Conservation (phyloP, 345 rosid species). For the Cardamine occulta region DNA sequence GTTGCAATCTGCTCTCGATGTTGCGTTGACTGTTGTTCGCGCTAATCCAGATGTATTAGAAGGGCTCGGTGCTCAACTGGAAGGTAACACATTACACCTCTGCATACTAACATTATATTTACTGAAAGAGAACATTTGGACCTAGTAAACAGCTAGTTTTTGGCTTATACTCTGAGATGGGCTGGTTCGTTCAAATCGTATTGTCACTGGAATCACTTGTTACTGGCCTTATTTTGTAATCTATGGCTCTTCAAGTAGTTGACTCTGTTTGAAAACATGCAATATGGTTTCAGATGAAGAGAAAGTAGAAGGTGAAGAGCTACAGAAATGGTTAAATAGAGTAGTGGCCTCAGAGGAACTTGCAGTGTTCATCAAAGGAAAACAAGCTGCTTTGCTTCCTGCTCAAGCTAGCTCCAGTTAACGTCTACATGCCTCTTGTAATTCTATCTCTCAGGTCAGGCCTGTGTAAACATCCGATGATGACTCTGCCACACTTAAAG, state of each 20-base stretch:
- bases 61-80: conserved; percentile 91
- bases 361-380: conserved; percentile 56
- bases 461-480: conserved; percentile 27
- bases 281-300: conserved; percentile 60
- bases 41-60: conserved; percentile 88
- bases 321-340: conserved; percentile 72
- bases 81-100: conserved; percentile 59
- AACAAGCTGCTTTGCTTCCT: conserved; percentile 59
- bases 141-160: not conserved
- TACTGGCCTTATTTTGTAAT: not conserved
- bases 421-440: conserved; percentile 2
- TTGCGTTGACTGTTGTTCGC: conserved; percentile 74
- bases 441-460: conserved; percentile 3
- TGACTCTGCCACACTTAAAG: conserved; percentile 21
- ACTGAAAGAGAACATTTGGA: not conserved
- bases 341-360: conserved; percentile 80
- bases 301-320: conserved; percentile 90
- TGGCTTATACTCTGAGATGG: not conserved
- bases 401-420: conserved; percentile 44
- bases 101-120: not conserved
- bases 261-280: conserved; percentile 19
- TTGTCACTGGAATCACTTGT: not conserved
- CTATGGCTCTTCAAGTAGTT: conserved; percentile 8
- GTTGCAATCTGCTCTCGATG: conserved; percentile 75
- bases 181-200: not conserved